These are phyloP conservation scores for Meripilus lineatus DNA, from an alignment of 1,284 basidiomycete species.

Conservation along the genomic window DNA sequence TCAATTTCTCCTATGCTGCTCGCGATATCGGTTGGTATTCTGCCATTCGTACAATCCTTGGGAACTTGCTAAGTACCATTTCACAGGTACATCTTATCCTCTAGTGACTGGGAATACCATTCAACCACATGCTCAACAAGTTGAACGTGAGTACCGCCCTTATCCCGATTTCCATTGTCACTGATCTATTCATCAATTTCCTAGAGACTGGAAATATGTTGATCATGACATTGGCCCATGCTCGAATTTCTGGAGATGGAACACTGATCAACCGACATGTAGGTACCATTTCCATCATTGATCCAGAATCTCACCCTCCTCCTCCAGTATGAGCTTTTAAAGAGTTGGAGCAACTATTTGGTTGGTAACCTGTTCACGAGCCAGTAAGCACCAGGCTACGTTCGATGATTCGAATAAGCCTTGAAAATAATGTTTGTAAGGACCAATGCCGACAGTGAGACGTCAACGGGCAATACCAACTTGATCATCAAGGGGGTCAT, in stretches of 20 bases:
- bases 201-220: conserved; percentile 59
- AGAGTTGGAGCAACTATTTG: conserved; percentile 65
- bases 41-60: neutral
- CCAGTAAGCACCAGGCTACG: no score
- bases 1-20: conserved; percentile 28
- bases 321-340: conserved; percentile 44
- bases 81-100: conserved; percentile 19
- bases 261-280: conserved; percentile 50
- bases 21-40: conserved; percentile 35
- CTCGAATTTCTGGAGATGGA: conserved; percentile 51
- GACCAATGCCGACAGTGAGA: conserved; percentile 30
- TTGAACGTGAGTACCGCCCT: conserved; percentile 24
- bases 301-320: neutral
- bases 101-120: conserved; percentile 21
- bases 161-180: no score
- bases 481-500: conserved; percentile 75
- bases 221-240: conserved; percentile 69
- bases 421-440: no score
- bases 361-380: no score
- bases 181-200: neutral
- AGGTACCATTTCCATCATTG: conserved; percentile 4
- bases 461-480: conserved; percentile 72
- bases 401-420: no score
- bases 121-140: conserved; percentile 17
- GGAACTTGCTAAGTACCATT: neutral